A percentile compares a stretch with the other conserved stretches of the same genome.
These are phyloP conservation scores for Didymella glomerata DNA, from an alignment of 2,329 filamentous ascomycete genomes.

Conservation along the genomic window DNA sequence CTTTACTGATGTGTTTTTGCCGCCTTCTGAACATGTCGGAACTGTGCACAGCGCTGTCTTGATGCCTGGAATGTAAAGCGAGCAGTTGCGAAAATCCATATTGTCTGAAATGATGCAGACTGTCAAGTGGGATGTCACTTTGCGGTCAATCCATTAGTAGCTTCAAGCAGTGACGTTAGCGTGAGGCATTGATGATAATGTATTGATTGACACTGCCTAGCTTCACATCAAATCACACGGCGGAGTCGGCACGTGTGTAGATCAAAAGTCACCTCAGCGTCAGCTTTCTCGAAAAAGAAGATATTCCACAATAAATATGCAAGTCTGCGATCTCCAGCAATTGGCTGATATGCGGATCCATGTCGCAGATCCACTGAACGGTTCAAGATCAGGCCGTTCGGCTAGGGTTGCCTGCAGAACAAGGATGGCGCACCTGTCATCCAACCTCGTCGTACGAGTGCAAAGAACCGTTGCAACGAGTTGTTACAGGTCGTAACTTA, in stretches of 20 bases:
- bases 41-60: background rate
- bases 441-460: conserved; percentile 7
- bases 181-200: background rate
- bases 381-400: conserved; percentile 18
- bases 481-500: background rate
- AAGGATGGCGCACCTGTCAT: conserved; percentile 11
- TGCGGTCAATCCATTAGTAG: background rate
- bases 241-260: background rate
- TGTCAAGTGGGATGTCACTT: background rate
- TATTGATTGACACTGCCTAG: background rate
- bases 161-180: background rate
- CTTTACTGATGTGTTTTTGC: conserved; percentile 1
- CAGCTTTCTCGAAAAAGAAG: background rate
- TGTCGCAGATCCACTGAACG: conserved; percentile 17
- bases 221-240: background rate
- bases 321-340: conserved; percentile 4
- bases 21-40: background rate
- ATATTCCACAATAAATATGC: background rate
- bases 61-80: background rate
- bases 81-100: background rate
- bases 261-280: background rate
- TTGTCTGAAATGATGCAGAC: background rate
- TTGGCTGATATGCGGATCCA: conserved; percentile 20
- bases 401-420: conserved; percentile 14
- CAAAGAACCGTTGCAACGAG: background rate